Base-by-base conservation (phyloP, 306 rosid species). In the Prunus dulcis region DNA sequence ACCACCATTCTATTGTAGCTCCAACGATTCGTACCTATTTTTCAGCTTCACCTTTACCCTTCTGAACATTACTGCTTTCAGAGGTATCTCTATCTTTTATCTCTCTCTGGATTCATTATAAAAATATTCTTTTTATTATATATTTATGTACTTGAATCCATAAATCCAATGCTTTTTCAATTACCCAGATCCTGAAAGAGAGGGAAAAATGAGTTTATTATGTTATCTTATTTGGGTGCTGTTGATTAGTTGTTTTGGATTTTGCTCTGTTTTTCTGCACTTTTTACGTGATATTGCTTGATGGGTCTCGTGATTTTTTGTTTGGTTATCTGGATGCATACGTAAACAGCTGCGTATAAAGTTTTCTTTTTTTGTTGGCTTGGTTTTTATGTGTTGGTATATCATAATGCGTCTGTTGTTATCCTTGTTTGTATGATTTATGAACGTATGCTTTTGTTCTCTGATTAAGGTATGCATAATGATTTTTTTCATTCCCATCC, bases 111-210 rank as follows among this genome's bases (percentile, higher is more conserved):
- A n/a, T 69, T 45, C 46, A 17, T 47, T 23, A 23, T 27, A 3
- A 2, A 17, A 32, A 1, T 43, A 12, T 20, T 67, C 7, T 38
- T 38, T 38, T 38, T 38, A 38, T 38, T 38, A 1, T 7, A n/a
- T 38, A 23, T 62, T 65, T 55, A n/a, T 45, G 55, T 47, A 10
- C 17, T 60, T 67, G 32, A 50, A 77, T 66, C 5, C 15, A 45
- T n/a, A 50, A 43, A 72, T 49, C 18, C 51, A 32, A 8, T 50
- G 20, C 61, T 5, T 27, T 41, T 71, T 70, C 38, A 38, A 38
- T n/a, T 56, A 12, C 56, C 80, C 74, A 27, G 74, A 79, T 75
- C 70, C 69, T 74, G 53, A 69, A 57, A 58, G 45, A 19, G 11
- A 19, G 53, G 50, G 64, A 34, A 18, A n/a, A 7, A 1, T 17